phyloP scores from a whole-genome alignment of 2,329 filamentous ascomycete genomes.

The Cercospora sp. region DNA sequence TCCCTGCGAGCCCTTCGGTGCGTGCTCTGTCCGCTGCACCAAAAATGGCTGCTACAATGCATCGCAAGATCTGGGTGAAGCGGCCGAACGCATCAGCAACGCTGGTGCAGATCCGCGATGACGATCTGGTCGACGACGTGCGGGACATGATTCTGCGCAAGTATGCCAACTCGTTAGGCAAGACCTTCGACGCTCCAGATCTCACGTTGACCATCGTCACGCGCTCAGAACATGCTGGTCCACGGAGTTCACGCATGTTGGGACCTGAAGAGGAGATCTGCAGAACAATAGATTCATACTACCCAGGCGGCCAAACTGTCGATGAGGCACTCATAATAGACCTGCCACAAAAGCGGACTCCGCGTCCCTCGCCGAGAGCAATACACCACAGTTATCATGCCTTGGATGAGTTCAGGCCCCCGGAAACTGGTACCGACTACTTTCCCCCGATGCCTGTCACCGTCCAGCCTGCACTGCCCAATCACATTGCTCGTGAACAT shows the following conservation, averaged over 20 bases:
- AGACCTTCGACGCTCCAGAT: conserved; percentile 87
- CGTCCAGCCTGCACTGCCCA: conserved; percentile 43
- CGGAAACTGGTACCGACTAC: conserved; percentile 74
- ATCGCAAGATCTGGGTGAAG: conserved; percentile 92
- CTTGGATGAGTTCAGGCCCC: conserved; percentile 63
- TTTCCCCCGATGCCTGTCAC: conserved; percentile 69
- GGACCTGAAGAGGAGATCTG: conserved; percentile 84
- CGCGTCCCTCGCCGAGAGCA: conserved; percentile 72
- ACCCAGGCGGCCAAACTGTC: conserved; percentile 80
- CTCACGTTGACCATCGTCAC: conserved; percentile 74
- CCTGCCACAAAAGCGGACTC: conserved; percentile 72
- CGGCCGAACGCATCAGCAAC: conserved; percentile 83
- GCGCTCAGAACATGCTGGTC: conserved; percentile 46
- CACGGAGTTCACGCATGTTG: conserved; percentile 63
- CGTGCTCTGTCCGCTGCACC: conserved; percentile 17
- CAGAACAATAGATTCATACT: conserved; percentile 76
- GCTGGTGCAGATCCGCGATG: conserved; percentile 77
- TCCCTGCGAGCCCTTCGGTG: conserved; percentile 26
- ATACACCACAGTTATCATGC: conserved; percentile 55
- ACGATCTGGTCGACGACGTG: conserved; percentile 91
- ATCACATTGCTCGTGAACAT: conserved; percentile 40
- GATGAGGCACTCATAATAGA: conserved; percentile 92
- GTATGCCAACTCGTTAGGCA: conserved; percentile 89
- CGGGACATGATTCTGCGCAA: conserved; percentile 89
- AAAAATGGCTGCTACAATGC: conserved; percentile 42